Conservation (phyloP, 2,329 filamentous ascomycete species). For the Raffaelea ambrosiae region DNA sequence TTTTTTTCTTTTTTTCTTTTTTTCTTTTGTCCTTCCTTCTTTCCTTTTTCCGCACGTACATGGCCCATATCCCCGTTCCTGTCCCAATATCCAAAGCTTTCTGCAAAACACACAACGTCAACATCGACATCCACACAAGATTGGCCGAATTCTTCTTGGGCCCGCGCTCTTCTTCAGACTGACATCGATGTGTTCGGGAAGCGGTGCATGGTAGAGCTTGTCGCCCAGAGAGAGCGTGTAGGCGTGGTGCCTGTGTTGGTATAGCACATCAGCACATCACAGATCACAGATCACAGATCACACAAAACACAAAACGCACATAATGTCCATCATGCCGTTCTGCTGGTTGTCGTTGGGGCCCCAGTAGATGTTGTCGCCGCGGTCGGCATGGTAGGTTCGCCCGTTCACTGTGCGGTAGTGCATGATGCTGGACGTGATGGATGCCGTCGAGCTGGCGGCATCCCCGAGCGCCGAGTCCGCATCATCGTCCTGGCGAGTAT, state of each 20-base stretch:
- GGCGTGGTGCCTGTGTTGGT: conserved; percentile 15
- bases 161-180: neutral
- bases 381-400: conserved; percentile 19
- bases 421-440: conserved; percentile 18
- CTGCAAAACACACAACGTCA: too few species aligned
- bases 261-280: too few species aligned
- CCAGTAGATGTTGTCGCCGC: conserved; percentile 17
- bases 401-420: conserved; percentile 19
- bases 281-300: neutral
- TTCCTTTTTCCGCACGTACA: neutral
- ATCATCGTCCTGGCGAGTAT: conserved; percentile 2
- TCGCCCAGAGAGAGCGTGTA: conserved; percentile 15
- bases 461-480: conserved; percentile 7
- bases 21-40: too few species aligned
- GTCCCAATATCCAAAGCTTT: conserved; percentile 43
- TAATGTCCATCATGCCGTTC: conserved; percentile 22
- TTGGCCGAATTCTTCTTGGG: neutral
- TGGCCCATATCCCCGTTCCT: conserved; percentile 41
- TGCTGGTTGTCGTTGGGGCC: conserved; percentile 21
- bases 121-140: too few species aligned
- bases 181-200: conserved; percentile 1
- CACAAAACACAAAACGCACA: conserved; percentile 5
- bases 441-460: conserved; percentile 16
- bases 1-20: too few species aligned
- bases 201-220: conserved; percentile 17